These are phyloP conservation scores for Retiboletus fuscus DNA, from an alignment of 1,284 basidiomycete genomes.

Conservation along the genomic window DNA sequence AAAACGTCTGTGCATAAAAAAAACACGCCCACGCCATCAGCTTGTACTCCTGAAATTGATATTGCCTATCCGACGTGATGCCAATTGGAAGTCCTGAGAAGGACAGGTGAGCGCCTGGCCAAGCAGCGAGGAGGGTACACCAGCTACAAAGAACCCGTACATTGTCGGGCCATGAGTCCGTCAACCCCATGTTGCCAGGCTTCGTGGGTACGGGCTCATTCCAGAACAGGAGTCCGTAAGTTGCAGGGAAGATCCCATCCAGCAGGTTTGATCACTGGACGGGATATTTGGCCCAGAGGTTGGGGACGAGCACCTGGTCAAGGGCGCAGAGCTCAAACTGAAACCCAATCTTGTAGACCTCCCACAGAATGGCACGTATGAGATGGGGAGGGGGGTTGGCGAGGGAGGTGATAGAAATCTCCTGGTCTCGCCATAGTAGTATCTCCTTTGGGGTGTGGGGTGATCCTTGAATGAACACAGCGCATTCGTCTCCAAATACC, in stretches of 20 bases:
- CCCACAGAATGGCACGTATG: no score
- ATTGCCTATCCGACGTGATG: neutral
- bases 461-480: neutral
- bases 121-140: neutral
- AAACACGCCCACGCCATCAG: neutral
- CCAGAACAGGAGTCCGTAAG: neutral
- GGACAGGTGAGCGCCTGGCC: neutral
- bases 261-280: no score
- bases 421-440: neutral
- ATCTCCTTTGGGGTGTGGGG: neutral
- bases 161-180: neutral
- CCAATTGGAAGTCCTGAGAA: neutral
- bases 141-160: neutral
- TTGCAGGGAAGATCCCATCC: neutral
- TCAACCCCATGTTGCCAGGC: neutral
- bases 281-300: neutral
- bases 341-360: neutral
- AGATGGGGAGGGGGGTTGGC: neutral
- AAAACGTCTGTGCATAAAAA: neutral
- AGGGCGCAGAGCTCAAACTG: neutral
- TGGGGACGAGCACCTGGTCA: neutral
- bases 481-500: neutral
- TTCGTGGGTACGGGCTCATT: neutral
- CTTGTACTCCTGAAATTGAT: neutral
- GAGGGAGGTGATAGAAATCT: neutral